These are phyloP conservation scores for Austropuccinia psidii DNA, from an alignment of 1,284 basidiomycete species.

Conservation along the genomic window DNA sequence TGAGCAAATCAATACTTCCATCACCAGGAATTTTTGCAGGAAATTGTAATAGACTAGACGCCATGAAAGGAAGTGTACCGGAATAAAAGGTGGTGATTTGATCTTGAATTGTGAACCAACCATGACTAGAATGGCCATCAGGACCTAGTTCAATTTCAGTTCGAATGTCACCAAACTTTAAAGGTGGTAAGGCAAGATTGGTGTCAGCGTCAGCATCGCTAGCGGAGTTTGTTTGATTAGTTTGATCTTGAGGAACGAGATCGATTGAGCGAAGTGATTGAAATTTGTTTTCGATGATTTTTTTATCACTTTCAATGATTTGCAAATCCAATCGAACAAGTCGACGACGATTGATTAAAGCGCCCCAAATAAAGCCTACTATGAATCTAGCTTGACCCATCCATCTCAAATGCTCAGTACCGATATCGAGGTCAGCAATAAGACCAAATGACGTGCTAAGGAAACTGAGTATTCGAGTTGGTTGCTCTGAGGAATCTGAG, in stretches of 20 bases:
- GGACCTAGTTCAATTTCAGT: neutral
- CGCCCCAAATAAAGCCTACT: conserved; percentile 66
- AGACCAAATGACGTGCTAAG: conserved; percentile 80
- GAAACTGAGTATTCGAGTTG: conserved; percentile 68
- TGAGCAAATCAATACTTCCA: conserved; percentile 16
- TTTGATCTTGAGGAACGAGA: too few species aligned
- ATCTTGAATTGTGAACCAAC: conserved; percentile 12
- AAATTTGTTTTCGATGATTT: neutral
- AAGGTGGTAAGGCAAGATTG: too few species aligned
- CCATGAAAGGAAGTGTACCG: conserved; percentile 23
- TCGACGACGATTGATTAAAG: neutral
- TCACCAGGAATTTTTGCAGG: conserved; percentile 16
- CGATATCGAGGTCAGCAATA: conserved; percentile 69
- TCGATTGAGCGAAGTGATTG: too few species aligned
- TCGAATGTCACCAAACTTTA: conserved; percentile 24
- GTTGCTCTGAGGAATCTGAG: conserved; percentile 71
- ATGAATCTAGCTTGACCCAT: conserved; percentile 87
- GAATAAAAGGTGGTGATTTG: conserved; percentile 19
- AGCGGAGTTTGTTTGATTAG: too few species aligned
- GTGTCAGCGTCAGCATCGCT: neutral
- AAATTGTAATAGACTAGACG: conserved; percentile 11
- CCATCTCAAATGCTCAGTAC: conserved; percentile 81
- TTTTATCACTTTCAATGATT: conserved; percentile 9
- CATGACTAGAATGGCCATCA: neutral
- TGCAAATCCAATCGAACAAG: conserved; percentile 16